A percentile compares a stretch with the other conserved stretches of the same genome.
phyloP scores from a whole-genome alignment of 1,284 basidiomycete species.

The Sanghuangporus baumii region DNA sequence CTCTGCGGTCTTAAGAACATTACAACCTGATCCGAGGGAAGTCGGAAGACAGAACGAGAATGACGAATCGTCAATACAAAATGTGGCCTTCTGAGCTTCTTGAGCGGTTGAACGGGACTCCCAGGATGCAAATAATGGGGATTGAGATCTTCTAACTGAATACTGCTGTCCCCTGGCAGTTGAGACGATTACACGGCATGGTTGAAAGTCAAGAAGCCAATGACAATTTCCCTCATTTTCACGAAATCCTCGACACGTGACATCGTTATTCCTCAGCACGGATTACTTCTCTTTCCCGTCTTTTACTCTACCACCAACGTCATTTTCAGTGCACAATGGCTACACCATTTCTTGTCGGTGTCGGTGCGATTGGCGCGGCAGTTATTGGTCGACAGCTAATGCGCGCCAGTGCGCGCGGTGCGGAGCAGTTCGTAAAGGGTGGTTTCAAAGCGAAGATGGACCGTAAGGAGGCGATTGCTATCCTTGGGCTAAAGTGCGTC shows the following conservation, averaged over 20 bases:
- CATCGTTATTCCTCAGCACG: conserved; percentile 5
- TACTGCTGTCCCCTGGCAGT: too few species aligned
- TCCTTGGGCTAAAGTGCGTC: conserved; percentile 88
- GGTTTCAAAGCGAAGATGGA: conserved; percentile 98
- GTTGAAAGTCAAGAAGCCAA: not conserved
- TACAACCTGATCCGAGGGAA: not conserved
- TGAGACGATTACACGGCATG: not conserved
- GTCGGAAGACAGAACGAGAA: not conserved
- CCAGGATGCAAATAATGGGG: too few species aligned
- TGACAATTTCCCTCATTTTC: not conserved
- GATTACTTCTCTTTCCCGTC: not conserved
- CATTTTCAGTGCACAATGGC: conserved; percentile 42
- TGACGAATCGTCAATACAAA: not conserved
- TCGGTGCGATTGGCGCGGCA: conserved; percentile 77
- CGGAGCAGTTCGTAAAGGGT: conserved; percentile 87
- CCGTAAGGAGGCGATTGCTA: conserved; percentile 84
- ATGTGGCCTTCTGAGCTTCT: not conserved
- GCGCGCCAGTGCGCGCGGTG: conserved; percentile 52
- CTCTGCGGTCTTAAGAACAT: not conserved
- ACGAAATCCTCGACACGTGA: not conserved
- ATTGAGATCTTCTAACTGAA: too few species aligned
- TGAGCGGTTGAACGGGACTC: too few species aligned
- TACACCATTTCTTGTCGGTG: conserved; percentile 71
- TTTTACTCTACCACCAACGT: conserved; percentile 10
- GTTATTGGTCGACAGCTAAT: conserved; percentile 69